These are phyloP conservation scores for Pistacia vera DNA, from an alignment of 345 rosid genomes.

Conservation along the genomic window DNA sequence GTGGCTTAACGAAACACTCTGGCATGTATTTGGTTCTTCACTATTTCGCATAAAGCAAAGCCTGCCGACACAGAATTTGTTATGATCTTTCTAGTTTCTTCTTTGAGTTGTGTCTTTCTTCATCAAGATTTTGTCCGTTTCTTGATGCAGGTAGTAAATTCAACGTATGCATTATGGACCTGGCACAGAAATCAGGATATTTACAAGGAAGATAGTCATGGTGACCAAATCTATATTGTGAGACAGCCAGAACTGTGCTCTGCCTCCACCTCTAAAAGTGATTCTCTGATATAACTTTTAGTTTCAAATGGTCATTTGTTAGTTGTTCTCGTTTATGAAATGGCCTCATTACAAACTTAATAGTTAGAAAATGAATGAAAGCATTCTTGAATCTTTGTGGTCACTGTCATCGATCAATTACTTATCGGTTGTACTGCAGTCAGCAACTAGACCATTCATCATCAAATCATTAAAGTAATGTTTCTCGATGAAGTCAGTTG, in stretches of 20 bases:
- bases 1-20: neutral
- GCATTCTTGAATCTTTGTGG: too few relatives aligned
- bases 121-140: neutral
- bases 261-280: conserved; percentile 28
- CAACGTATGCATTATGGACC: conserved; percentile 80
- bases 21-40: neutral
- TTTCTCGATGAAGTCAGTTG: neutral
- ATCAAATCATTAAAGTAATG: too few relatives aligned
- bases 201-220: conserved; percentile 49
- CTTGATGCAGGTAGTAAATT: conserved; percentile 60
- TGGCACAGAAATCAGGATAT: conserved; percentile 90
- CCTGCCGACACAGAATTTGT: too few relatives aligned
- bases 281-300: conserved; percentile 3
- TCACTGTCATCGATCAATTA: too few relatives aligned
- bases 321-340: neutral
- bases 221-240: conserved; percentile 79
- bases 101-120: neutral
- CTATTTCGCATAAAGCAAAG: neutral
- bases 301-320: neutral
- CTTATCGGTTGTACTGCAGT: too few relatives aligned
- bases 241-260: conserved; percentile 62
- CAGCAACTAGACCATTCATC: too few relatives aligned
- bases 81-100: neutral
- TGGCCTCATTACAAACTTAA: neutral
- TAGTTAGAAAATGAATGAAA: neutral